These are phyloP conservation scores for Cordyceps cicadae DNA, from an alignment of 2,329 filamentous ascomycete genomes.

Conservation along the genomic window DNA sequence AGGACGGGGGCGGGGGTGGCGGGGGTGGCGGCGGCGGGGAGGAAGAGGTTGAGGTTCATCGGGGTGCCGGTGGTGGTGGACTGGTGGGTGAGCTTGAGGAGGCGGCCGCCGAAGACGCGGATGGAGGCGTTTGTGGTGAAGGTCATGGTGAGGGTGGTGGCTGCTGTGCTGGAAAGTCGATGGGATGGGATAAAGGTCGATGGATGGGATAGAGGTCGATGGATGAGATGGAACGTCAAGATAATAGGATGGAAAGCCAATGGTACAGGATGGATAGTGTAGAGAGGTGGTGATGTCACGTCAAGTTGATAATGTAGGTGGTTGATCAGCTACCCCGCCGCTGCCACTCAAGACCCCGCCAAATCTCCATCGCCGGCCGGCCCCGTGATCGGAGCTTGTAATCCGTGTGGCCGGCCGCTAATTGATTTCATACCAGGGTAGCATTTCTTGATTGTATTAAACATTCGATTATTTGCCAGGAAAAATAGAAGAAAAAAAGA, in stretches of 20 bases:
- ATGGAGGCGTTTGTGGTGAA: constrained; percentile 88
- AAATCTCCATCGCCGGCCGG: not conserved
- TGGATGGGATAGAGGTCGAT: too few species aligned
- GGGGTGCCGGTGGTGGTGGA: constrained; percentile 71
- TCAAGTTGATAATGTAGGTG: not conserved
- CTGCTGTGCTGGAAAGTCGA: too few species aligned
- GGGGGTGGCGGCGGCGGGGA: constrained; percentile 62
- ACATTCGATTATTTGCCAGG: too few species aligned
- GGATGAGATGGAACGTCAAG: too few species aligned
- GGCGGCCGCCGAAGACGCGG: constrained; percentile 83
- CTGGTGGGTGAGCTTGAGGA: constrained; percentile 86
- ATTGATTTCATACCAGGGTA: too few species aligned
- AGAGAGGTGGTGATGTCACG: constrained; percentile 5
- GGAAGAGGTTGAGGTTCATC: constrained; percentile 89
- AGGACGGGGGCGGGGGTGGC: constrained; percentile 63
- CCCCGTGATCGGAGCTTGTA: constrained; percentile 5
- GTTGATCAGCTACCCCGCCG: constrained; percentile 1
- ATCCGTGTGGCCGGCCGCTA: constrained; percentile 1
- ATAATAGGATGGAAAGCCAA: not conserved
- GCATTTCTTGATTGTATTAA: too few species aligned
- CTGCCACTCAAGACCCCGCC: not conserved
- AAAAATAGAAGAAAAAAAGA: too few species aligned
- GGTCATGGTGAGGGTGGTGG: constrained; percentile 48
- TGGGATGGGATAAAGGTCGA: too few species aligned
- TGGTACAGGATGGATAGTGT: not conserved